phyloP scores from a whole-genome alignment of 2,329 filamentous ascomycete genomes.

The Sporothrix dimorphospora region DNA sequence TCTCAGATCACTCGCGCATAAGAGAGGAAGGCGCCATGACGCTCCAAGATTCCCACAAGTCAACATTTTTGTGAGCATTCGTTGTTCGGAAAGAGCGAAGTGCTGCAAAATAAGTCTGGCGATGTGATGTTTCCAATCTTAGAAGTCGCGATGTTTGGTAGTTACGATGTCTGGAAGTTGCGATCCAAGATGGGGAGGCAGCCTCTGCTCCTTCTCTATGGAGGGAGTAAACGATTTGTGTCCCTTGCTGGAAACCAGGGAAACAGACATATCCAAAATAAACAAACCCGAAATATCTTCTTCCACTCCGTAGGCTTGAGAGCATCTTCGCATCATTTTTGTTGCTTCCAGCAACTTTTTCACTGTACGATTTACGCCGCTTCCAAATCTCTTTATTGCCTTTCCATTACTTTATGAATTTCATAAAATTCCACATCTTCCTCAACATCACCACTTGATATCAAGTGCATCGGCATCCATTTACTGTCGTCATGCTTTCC shows the following conservation, averaged over 20 bases:
- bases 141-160: not conserved
- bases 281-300: not conserved
- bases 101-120: too few relatives aligned
- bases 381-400: not conserved
- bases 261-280: constrained; percentile 4
- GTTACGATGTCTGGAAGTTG: not conserved
- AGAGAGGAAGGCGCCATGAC: not conserved
- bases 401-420: not conserved
- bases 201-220: not conserved
- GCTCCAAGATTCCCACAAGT: too few relatives aligned
- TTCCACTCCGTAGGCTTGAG: too few relatives aligned
- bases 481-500: constrained; percentile 23
- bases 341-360: not conserved
- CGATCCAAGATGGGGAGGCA: too few relatives aligned
- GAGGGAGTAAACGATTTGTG: too few relatives aligned
- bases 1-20: not conserved
- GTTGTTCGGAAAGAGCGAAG: not conserved
- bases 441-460: not conserved
- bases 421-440: not conserved
- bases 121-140: not conserved
- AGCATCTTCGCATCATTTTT: not conserved
- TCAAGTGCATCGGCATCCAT: not conserved
- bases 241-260: not conserved
- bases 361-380: not conserved
- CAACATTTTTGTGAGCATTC: not conserved